Evolutionary conservation across 208 protist genomes (phyloP).

Genomic region (Phytomonas sp.): DNA sequence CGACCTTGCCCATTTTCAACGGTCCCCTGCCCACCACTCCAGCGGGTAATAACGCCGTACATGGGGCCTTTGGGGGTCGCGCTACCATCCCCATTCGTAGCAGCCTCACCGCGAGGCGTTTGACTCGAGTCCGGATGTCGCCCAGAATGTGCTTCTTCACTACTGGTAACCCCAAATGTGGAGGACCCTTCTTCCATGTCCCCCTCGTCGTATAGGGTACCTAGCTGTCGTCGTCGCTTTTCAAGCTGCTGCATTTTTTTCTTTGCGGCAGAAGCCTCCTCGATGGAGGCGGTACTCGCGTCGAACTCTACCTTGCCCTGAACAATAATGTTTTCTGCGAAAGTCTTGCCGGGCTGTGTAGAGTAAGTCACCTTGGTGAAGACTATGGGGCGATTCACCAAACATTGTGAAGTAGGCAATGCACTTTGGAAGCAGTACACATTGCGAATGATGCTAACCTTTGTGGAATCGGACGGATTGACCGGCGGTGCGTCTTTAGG

Average conservation of each 20-base stretch:
- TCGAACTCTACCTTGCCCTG: conserved; percentile 40
- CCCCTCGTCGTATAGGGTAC: conserved; percentile 12
- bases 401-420: conserved; percentile 54
- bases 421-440: conserved; percentile 73
- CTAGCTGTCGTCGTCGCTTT: conserved; percentile 16
- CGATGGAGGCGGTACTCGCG: conserved; percentile 23
- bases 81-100: neutral
- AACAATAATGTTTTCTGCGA: conserved; percentile 68
- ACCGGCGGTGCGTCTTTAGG: conserved; percentile 11
- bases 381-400: conserved; percentile 48
- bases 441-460: conserved; percentile 53
- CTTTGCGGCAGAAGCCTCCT: conserved; percentile 34
- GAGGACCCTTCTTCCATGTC: neutral
- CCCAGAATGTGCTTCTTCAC: neutral
- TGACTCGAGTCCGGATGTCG: neutral
- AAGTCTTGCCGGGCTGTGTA: conserved; percentile 35
- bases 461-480: neutral
- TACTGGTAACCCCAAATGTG: too few species aligned
- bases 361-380: conserved; percentile 71
- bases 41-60: conserved; percentile 84
- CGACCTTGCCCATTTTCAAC: conserved; percentile 62
- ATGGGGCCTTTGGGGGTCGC: conserved; percentile 13
- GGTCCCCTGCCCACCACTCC: conserved; percentile 81
- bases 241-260: conserved; percentile 21
- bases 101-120: neutral